Conservation (phyloP, 176 grass and related monocot genomes). For the Alloteropsis semialata region DNA sequence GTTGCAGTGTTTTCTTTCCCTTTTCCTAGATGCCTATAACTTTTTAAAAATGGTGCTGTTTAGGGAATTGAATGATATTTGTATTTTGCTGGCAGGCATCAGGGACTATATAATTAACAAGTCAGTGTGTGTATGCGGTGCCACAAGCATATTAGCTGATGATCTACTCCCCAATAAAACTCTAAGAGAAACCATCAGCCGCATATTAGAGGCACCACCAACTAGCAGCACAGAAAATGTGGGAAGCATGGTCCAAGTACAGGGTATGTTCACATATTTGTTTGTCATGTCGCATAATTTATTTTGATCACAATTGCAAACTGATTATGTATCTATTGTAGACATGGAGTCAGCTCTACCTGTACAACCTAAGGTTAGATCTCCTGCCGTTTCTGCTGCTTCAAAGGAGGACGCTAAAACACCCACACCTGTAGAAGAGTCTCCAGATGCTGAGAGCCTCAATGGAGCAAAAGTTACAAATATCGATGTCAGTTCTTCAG, state of each 20-base stretch:
- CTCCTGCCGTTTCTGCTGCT: constrained; percentile 78
- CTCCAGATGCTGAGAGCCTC: constrained; percentile 51
- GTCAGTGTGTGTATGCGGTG: constrained; percentile 80
- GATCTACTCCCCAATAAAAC: constrained; percentile 96
- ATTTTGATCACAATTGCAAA: constrained; percentile 9
- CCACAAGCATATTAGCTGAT: constrained; percentile 89
- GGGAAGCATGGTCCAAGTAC: constrained; percentile 73
- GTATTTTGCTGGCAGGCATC: constrained; percentile 62
- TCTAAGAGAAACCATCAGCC: constrained; percentile 87
- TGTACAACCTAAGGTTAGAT: constrained; percentile 56
- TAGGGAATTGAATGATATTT: constrained; percentile 11
- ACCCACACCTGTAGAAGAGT: constrained; percentile 49
- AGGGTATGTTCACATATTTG: constrained; percentile 53
- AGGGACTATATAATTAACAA: constrained; percentile 88
- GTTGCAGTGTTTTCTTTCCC: not conserved
- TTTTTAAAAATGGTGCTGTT: constrained; percentile 16
- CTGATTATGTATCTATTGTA: constrained; percentile 31
- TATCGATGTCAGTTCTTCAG: constrained; percentile 41
- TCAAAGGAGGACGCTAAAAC: constrained; percentile 78
- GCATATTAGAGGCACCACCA: constrained; percentile 80
- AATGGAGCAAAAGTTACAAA: constrained; percentile 50
- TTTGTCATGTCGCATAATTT: constrained; percentile 14
- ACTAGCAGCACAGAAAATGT: constrained; percentile 89
- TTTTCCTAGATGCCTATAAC: constrained; percentile 1
- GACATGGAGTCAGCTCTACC: constrained; percentile 84